Base-by-base conservation (phyloP, 2,329 filamentous ascomycete species). In the Lasiodiplodia citricola region DNA sequence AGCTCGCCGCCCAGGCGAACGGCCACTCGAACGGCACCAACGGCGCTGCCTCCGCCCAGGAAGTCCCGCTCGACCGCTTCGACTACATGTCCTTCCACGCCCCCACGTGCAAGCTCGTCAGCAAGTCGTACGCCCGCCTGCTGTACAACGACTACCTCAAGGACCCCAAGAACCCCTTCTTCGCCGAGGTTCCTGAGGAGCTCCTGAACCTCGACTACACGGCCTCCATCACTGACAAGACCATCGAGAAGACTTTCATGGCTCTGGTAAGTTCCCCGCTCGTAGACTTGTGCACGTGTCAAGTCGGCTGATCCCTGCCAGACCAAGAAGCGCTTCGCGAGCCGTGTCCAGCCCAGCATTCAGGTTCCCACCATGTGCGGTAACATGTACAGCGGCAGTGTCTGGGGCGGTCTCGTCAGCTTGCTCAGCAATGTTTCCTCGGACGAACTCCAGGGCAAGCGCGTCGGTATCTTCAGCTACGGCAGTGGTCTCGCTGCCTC, bases 31-130 rank as follows among this genome's bases (percentile, higher is more conserved):
- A 81, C 66, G 82, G 82, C 70, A 65, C 67, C 54, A 71, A 71
- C 54, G 69, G 64, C 44, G 54, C 66, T 11, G 75, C 76, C 63
- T 74, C 72, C 73, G 74, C 77, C 73, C 71, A 70, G 35, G 83
- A 85, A 75, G 81, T 82, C 4, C 80, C 83, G 58, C 76, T 86
- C 18, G 84, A 86, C 75, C 82, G 83, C 51, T 86, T 86, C 74
- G 84, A 86, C 78, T 82, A 85, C 80, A 85, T 86, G 83, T 81
- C 80, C 75, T 86, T 86, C 81, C 84, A 86, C 74, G 81, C 83
- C 13, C 84, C 84, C 8, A 86, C 82, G 52, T 86, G 84, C 82
- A 86, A 86, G 77, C 80, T 85, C 63, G 84, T 86, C n/a, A 78
- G 81, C 71, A 86, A 86, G 80, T 85, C 83, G 67, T 86, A 86